Percentiles rank a stretch among this genome's conserved stretches.
Evolutionary conservation across 2,329 filamentous ascomycete genomes (phyloP).

Genomic region (Aureobasidium sp.): DNA sequence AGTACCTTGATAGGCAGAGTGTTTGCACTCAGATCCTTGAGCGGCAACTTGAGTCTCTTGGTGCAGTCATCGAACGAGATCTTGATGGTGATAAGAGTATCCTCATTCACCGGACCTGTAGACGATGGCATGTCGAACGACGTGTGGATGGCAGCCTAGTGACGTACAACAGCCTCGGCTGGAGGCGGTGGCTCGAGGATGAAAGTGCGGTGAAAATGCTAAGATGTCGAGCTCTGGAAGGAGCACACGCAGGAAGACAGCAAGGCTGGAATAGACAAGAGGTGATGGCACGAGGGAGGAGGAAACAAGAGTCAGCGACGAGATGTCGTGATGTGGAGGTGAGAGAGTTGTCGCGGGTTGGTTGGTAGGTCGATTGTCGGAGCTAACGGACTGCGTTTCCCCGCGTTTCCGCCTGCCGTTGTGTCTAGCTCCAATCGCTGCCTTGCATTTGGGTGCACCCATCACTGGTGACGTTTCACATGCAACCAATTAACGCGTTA

Average conservation of each 20-base stretch:
- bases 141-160: slow-evolving; percentile 6
- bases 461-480: not conserved
- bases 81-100: slow-evolving; percentile 80
- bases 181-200: slow-evolving; percentile 6
- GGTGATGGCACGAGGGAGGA: not conserved
- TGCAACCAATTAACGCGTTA: not conserved
- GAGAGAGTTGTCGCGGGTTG: not conserved
- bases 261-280: not conserved
- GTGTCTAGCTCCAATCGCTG: not conserved
- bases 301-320: not conserved
- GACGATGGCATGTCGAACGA: slow-evolving; percentile 31
- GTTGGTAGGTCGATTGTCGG: not conserved
- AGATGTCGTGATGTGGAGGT: slow-evolving; percentile 7
- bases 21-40: slow-evolving; percentile 70
- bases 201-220: not conserved
- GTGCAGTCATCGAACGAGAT: slow-evolving; percentile 67
- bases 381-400: not conserved
- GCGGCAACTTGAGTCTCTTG: slow-evolving; percentile 80
- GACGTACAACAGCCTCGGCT: slow-evolving; percentile 9
- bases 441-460: not conserved
- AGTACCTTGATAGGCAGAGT: slow-evolving; percentile 73
- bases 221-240: not conserved
- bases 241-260: not conserved
- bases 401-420: not conserved
- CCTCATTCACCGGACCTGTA: slow-evolving; percentile 48